Conservation (phyloP, 108 stramenopile species). For the Conticribra guillardii region DNA sequence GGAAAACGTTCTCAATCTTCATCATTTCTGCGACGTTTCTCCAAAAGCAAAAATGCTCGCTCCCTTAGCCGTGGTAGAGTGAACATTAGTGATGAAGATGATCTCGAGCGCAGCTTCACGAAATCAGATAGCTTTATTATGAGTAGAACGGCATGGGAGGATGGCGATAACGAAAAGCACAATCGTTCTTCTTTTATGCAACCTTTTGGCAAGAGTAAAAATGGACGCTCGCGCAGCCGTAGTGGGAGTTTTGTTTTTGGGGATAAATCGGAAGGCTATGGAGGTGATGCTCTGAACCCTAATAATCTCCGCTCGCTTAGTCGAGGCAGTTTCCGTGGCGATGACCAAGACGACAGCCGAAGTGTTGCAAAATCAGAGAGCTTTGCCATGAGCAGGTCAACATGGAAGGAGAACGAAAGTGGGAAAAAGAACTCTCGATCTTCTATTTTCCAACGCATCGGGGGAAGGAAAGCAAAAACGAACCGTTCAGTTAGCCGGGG, state of each 20-base stretch:
- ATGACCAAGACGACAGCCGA: neutral
- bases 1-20: conserved; percentile 14
- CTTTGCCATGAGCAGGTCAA: conserved; percentile 1
- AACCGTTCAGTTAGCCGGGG: conserved; percentile 1
- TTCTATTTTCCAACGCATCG: conserved; percentile 1
- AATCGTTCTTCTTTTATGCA: neutral
- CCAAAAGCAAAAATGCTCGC: neutral
- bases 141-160: neutral
- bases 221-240: neutral
- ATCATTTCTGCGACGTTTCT: conserved; percentile 1
- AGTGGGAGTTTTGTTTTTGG: neutral
- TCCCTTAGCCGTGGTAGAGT: conserved; percentile 11
- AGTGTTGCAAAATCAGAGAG: conserved; percentile 9
- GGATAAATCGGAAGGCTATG: neutral
- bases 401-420: neutral
- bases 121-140: neutral
- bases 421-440: conserved; percentile 1
- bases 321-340: conserved; percentile 10
- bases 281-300: neutral
- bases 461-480: neutral
- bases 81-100: neutral
- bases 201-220: neutral
- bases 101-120: neutral
- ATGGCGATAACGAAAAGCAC: neutral
- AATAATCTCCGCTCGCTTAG: conserved; percentile 15